Conservation (phyloP, 1,284 basidiomycete genomes). For the Austroboletus niveus region DNA sequence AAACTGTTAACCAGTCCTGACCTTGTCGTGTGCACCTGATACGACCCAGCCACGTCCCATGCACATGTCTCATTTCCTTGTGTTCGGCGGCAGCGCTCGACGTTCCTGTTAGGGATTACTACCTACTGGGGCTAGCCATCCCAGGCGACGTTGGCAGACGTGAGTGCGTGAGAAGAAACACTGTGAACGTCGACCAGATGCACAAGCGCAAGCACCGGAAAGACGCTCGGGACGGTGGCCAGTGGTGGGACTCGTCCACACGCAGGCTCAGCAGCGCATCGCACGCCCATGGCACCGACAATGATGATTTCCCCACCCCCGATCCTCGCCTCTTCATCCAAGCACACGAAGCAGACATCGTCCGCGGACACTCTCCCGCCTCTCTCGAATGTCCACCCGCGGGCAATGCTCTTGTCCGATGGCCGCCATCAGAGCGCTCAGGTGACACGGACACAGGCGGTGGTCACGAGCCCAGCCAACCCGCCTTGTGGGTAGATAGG, state of each 20-base stretch:
- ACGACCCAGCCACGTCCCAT: not conserved
- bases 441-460: slow-evolving; percentile 3
- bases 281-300: slow-evolving; percentile 5
- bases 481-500: slow-evolving; percentile 67
- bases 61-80: not conserved
- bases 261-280: not conserved
- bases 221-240: slow-evolving; percentile 4
- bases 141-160: too few species aligned
- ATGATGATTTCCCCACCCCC: slow-evolving; percentile 1
- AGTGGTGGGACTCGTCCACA: slow-evolving; percentile 9
- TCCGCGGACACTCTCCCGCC: slow-evolving; percentile 43
- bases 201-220: slow-evolving; percentile 28
- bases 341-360: slow-evolving; percentile 66
- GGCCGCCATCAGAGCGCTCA: slow-evolving; percentile 29
- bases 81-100: not conserved
- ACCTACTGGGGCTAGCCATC: too few species aligned
- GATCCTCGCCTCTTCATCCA: slow-evolving; percentile 50
- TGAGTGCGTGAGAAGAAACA: not conserved
- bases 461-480: slow-evolving; percentile 3
- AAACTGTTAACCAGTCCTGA: not conserved
- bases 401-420: slow-evolving; percentile 43
- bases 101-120: not conserved
- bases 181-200: slow-evolving; percentile 6
- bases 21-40: not conserved
- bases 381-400: slow-evolving; percentile 44